These are phyloP conservation scores for Dipodascopsis uninucleata DNA, from an alignment of 805 yeast species.

Conservation along the genomic window DNA sequence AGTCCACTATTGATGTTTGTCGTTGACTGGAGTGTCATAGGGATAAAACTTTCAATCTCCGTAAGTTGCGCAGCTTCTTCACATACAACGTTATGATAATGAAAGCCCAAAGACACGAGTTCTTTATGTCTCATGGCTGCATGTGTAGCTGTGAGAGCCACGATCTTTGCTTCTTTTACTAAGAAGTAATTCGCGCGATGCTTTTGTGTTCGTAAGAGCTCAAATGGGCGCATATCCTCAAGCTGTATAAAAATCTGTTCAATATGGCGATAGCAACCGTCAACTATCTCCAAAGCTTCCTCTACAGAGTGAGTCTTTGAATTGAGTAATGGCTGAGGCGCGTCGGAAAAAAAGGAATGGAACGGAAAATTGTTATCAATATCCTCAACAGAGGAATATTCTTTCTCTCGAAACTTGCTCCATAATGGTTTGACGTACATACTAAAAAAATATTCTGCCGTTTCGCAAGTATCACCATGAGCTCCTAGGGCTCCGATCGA, in stretches of 20 bases:
- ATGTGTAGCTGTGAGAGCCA: constrained; percentile 33
- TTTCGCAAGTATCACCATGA: constrained; percentile 40
- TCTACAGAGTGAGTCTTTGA: constrained; percentile 12
- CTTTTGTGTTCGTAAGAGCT: constrained; percentile 20
- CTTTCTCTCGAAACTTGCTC: constrained; percentile 18
- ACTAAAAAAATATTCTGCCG: constrained; percentile 38
- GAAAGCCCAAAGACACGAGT: constrained; percentile 23
- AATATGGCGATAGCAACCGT: constrained; percentile 28
- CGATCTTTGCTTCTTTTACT: constrained; percentile 33
- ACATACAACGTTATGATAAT: constrained; percentile 36
- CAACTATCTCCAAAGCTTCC: constrained; percentile 18
- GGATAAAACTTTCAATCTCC: constrained; percentile 36
- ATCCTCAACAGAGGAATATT: constrained; percentile 2
- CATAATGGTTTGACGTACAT: constrained; percentile 31
- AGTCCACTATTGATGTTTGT: constrained; percentile 5
- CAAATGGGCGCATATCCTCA: constrained; percentile 34
- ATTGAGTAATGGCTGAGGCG: constrained; percentile 26
- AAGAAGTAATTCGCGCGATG: constrained; percentile 33
- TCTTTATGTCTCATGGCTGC: constrained; percentile 24
- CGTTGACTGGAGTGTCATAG: constrained; percentile 29
- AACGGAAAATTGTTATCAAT: constrained; percentile 24
- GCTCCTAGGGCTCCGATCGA: constrained; percentile 37
- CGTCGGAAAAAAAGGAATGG: constrained; percentile 20
- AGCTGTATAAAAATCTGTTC: constrained; percentile 31
- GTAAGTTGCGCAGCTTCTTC: constrained; percentile 38